Percentiles rank a stretch among this genome's conserved stretches.
Conservation (phyloP, 2,329 filamentous ascomycete genomes). For the Exserohilum turcica region DNA sequence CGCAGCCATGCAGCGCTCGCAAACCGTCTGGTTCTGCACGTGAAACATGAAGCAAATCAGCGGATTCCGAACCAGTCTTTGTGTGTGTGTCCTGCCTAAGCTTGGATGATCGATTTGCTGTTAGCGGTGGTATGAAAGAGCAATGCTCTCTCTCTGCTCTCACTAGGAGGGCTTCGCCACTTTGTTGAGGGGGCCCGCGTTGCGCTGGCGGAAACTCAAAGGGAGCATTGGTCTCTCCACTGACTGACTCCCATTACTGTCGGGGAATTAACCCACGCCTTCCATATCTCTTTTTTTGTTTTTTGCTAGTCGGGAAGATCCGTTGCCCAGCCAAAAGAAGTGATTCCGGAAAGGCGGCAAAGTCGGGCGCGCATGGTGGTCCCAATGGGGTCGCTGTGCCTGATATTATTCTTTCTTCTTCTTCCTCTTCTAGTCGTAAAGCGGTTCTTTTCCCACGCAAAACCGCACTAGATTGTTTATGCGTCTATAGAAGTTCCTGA, state of each 20-base stretch:
- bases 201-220: not conserved
- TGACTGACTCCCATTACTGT: not conserved
- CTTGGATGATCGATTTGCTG: not conserved
- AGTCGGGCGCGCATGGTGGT: not conserved
- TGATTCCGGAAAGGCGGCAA: not conserved
- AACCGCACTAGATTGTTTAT: not conserved
- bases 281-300: not conserved
- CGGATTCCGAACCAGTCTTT: not conserved
- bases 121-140: not conserved
- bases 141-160: not conserved
- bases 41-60: not conserved
- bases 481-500: not conserved
- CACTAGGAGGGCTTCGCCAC: not conserved
- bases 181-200: constrained; percentile 1
- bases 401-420: not conserved
- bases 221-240: not conserved
- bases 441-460: not conserved
- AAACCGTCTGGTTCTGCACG: not conserved
- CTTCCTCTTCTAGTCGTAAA: not conserved
- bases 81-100: not conserved
- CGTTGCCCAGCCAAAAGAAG: not conserved
- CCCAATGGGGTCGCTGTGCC: not conserved
- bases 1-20: not conserved
- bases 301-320: not conserved
- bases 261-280: not conserved